Base-by-base conservation (phyloP, 2,329 filamentous ascomycete genomes). In the Clarireedia homoeocarpa region DNA sequence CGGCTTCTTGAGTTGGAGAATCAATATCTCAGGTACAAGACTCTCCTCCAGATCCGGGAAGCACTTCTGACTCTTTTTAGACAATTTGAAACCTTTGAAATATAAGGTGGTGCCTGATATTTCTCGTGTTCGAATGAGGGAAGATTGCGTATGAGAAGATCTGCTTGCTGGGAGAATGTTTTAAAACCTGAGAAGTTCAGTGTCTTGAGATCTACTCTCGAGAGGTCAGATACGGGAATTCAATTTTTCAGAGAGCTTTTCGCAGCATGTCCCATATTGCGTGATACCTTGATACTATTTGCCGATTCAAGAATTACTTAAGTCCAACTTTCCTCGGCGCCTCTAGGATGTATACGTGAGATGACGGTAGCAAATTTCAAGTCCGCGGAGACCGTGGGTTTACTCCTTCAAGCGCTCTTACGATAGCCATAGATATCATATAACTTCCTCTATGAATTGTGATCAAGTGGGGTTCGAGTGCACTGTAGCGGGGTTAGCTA, bases 1-100 rank as follows among this genome's bases (percentile, higher is more conserved):
- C 76, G 78, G 64, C 65, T 62, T 64, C 63, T 68, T 69, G 60
- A 69, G 66, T 69, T 68, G 66, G 62, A 63, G 49, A 64, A 58
- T 48, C 34, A 14, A 55, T 46, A 56, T 52, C 17, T 56, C 53
- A 56, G 57, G 53, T 48, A 56, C 36, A 36, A 17, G 9, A 44
- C 34, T 27, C 23, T 46, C 10, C 15, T 20, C 27, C 4, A 34
- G 44, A 24, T 4, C 15, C 15, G 17, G 7, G 17, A 10, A 15
- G 47, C 20, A 23, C 26, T 45, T 27, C 39, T 55, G n/a, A 55
- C 26, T 26, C n/a, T 38, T 24, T 27, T 26, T 36, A 55, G 53
- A 51, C 48, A 34, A 51, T 51, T 38, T 51, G 24, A 51, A 51
- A 42, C 53, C 53, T 36, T 55, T 47, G 44, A 48, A 39, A 55